Conservation (phyloP, 2,329 filamentous ascomycete species). For the Botryotinia convoluta region DNA sequence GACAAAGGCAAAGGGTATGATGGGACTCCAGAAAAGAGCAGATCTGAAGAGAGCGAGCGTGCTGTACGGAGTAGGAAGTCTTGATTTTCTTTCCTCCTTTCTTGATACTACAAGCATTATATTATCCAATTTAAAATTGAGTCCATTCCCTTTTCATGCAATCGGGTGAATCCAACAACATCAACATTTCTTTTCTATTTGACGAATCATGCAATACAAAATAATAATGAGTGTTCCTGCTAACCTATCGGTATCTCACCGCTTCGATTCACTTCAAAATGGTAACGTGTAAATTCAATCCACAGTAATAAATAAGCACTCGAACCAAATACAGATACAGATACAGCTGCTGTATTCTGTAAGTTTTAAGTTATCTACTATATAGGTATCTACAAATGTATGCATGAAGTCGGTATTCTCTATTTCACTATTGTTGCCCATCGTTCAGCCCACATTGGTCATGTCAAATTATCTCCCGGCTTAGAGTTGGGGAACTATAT, state of each 20-base stretch:
- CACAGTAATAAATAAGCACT: not conserved
- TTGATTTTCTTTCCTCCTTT: not conserved
- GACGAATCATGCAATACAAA: not conserved
- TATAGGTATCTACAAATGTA: not conserved
- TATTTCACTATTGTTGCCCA: not conserved
- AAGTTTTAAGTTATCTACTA: not conserved
- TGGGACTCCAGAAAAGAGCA: not conserved
- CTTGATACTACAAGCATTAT: not conserved
- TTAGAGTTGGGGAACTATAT: not conserved
- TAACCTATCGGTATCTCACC: constrained; percentile 6
- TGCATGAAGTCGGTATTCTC: not conserved
- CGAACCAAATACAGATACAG: not conserved
- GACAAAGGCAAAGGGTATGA: not conserved
- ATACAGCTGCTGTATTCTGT: not conserved
- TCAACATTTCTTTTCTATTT: not conserved
- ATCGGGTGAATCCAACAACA: constrained; percentile 1
- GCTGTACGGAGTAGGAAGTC: not conserved
- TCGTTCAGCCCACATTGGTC: not conserved
- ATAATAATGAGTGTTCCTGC: not conserved
- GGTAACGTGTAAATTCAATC: constrained; percentile 11
- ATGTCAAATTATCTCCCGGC: not conserved
- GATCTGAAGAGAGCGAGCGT: not conserved
- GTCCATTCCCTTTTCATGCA: not conserved
- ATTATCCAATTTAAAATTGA: not conserved
- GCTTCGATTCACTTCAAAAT: constrained; percentile 11